phyloP scores from a whole-genome alignment of 768 basidiomycete species.

The Collybia mongolica region DNA sequence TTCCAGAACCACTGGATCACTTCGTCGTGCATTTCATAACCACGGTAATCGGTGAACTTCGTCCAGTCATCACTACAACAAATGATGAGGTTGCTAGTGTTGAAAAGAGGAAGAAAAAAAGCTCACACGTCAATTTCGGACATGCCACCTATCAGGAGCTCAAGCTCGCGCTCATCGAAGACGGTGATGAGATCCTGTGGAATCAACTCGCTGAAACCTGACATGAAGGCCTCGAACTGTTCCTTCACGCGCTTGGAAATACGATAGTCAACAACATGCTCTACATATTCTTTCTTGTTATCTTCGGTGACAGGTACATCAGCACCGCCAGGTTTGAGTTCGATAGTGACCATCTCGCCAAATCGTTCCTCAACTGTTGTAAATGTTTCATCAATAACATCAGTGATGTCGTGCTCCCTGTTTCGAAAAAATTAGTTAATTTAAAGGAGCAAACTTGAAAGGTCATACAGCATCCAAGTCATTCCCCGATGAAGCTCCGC shows the following conservation, averaged over 20 bases:
- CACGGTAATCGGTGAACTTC: constrained; percentile 98
- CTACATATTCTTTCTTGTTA: constrained; percentile 99
- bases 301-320: constrained; percentile 91
- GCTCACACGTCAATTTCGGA: constrained; percentile 98
- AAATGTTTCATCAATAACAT: constrained; percentile 97
- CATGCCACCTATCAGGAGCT: constrained; percentile 98
- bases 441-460: not conserved
- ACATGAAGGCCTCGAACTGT: constrained; percentile 99
- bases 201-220: constrained; percentile 99
- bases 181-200: constrained; percentile 98
- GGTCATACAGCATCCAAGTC: constrained; percentile 97
- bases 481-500: constrained; percentile 91
- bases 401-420: constrained; percentile 97
- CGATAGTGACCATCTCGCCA: constrained; percentile 96
- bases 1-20: constrained; percentile 99
- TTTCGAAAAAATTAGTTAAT: constrained; percentile 3
- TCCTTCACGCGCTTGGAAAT: constrained; percentile 97
- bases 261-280: constrained; percentile 92
- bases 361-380: constrained; percentile 97
- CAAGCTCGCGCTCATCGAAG: constrained; percentile 97
- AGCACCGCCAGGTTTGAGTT: constrained; percentile 86
- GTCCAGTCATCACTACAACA: constrained; percentile 87
- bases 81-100: not conserved
- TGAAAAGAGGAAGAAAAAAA: not conserved
- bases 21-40: constrained; percentile 92